Conservation (phyloP, 768 basidiomycete species). For the Rhizopogon vinicolor region DNA sequence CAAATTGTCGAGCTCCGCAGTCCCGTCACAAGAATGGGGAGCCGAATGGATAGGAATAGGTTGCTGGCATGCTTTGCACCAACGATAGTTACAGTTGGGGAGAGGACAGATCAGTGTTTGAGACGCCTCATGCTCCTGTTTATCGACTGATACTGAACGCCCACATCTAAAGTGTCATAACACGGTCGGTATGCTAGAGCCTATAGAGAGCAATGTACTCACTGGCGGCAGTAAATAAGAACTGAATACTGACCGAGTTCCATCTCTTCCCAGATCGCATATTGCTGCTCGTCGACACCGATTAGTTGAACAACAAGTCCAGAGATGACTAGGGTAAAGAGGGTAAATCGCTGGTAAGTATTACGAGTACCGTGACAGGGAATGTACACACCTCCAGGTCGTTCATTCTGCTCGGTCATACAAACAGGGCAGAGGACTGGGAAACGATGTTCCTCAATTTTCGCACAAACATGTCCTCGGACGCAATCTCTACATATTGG, state of each 20-base stretch:
- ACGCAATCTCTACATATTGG: slow-evolving; percentile 52
- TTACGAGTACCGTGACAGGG: neutral
- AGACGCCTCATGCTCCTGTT: slow-evolving; percentile 36
- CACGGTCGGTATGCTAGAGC: neutral
- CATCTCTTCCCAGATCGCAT: slow-evolving; percentile 39
- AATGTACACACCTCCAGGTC: slow-evolving; percentile 23
- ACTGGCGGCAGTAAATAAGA: slow-evolving; percentile 48
- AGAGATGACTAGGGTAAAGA: slow-evolving; percentile 30
- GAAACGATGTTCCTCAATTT: slow-evolving; percentile 51
- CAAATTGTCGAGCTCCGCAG: slow-evolving; percentile 46
- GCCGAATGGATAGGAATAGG: slow-evolving; percentile 28
- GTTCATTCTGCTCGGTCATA: slow-evolving; percentile 20
- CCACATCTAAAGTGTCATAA: slow-evolving; percentile 37
- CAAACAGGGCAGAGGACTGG: slow-evolving; percentile 64
- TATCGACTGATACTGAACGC: slow-evolving; percentile 45
- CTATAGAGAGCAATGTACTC: slow-evolving; percentile 8
- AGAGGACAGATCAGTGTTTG: slow-evolving; percentile 48
- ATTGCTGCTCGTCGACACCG: slow-evolving; percentile 41
- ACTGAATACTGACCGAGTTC: slow-evolving; percentile 39
- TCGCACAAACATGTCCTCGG: slow-evolving; percentile 33
- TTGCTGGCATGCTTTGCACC: slow-evolving; percentile 61
- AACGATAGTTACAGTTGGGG: slow-evolving; percentile 42
- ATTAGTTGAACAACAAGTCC: slow-evolving; percentile 35
- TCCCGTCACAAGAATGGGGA: slow-evolving; percentile 55
- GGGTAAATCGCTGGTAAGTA: neutral